phyloP scores from a whole-genome alignment of 2,329 filamentous ascomycete genomes.

The Didymella keratinophila region DNA sequence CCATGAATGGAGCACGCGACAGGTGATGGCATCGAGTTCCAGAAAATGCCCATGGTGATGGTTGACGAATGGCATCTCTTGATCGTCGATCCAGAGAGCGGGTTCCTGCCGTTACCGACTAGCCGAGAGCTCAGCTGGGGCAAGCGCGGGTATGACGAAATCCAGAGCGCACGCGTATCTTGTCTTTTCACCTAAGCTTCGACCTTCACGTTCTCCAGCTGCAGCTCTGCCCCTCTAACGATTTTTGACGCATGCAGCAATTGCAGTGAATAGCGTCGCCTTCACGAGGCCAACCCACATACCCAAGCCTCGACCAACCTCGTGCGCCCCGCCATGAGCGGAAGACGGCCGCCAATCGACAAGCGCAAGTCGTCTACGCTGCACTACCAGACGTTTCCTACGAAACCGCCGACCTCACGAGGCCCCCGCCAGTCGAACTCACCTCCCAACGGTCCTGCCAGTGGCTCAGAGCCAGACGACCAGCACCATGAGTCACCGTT shows the following conservation, averaged over 20 bases:
- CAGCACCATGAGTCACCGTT: conserved; percentile 71
- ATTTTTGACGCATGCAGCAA: conserved; percentile 7
- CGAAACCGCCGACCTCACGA: conserved; percentile 72
- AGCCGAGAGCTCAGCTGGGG: conserved; percentile 18
- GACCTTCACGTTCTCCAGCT: conserved; percentile 6
- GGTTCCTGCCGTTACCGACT: conserved; percentile 20
- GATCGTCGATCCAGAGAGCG: conserved; percentile 8
- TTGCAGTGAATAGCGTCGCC: conserved; percentile 12
- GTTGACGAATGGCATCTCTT: conserved; percentile 7
- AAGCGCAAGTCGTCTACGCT: conserved; percentile 62
- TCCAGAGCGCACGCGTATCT: conserved; percentile 16
- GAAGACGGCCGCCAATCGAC: conserved; percentile 47
- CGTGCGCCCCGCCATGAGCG: conserved; percentile 36
- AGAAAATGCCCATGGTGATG: conserved; percentile 1
- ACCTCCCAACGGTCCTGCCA: conserved; percentile 36
- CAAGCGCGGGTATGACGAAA: conserved; percentile 22
- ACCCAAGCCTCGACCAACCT: conserved; percentile 2
- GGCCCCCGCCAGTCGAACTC: conserved; percentile 58
- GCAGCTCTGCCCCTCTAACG: background rate
- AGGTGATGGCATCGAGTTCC: conserved; percentile 2
- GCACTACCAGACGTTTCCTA: conserved; percentile 84
- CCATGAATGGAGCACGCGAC: background rate
- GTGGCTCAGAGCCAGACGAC: conserved; percentile 47
- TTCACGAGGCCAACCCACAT: conserved; percentile 34
- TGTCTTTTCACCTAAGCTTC: conserved; percentile 15